Base-by-base conservation (phyloP, 2,329 filamentous ascomycete genomes). In the Nothophaeocryptopus gaeumannii region DNA sequence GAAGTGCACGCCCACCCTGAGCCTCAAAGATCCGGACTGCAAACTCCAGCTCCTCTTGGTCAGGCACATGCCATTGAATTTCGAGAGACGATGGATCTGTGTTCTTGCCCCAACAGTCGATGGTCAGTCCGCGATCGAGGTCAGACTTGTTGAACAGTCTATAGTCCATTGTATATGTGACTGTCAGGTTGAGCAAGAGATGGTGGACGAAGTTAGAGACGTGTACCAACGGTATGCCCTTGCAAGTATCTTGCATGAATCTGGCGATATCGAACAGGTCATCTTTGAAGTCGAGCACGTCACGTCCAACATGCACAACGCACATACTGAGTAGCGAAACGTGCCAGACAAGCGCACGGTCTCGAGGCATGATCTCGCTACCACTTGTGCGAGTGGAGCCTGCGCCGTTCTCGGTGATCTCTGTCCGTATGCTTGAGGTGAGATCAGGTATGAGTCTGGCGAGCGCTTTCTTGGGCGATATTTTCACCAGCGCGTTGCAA, bases 141-240 rank as follows among this genome's bases (percentile, higher is more conserved):
- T 88, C 80, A 1, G 82, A 78, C n/a, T 86, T 83, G 68, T 97
- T 91, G 67, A 92, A 96, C 44, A 96, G 77, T 8, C 85, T 82
- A 65, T 90, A 89, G 67, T 99, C 93, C 50, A 90, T 84, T 3
- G 92, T 90, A 66, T 97, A 99, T 0, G 89, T 96, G 56, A 92
- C 87, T 0, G 93, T 97, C 45, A 97, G 75, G 68, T 97, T 97
- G 56, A 99, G 84, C 11, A 99, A 78, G 33, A 99, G 79, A 68
- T 99, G 95, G 70, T 99, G 93, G 49, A 97, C 91, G 69, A 91
- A 96, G 72, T 99, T 99, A 51, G 92, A 97, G 35, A 97, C 86
- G 69, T 99, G 89, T 39, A 97, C 90, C 1, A 93, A 95, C 0
- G 93, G 90, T 52, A 96, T 85, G 15, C 93, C 93, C 61, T 88